Percentiles rank a stretch among this genome's conserved stretches.
These are phyloP conservation scores for Huntiella omanensis DNA, from an alignment of 2,329 filamentous ascomycete species.

Conservation along the genomic window DNA sequence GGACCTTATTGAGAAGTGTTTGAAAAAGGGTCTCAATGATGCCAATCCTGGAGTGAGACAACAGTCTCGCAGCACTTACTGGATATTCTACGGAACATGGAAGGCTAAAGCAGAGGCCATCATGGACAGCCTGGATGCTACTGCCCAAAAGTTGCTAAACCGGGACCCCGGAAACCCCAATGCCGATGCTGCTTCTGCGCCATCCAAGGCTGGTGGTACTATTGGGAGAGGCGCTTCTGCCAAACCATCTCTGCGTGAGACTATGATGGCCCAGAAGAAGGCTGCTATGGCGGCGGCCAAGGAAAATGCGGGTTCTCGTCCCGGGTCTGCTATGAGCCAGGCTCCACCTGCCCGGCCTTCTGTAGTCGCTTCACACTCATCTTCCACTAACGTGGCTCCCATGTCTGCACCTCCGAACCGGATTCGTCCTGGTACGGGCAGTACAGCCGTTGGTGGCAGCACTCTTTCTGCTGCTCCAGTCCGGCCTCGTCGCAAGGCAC, in stretches of 20 bases:
- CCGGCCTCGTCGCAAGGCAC: slow-evolving; percentile 38
- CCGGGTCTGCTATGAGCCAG: slow-evolving; percentile 45
- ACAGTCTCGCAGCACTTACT: slow-evolving; percentile 68
- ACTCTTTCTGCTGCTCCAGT: slow-evolving; percentile 46
- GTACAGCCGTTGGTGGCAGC: slow-evolving; percentile 28
- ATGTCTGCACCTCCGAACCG: slow-evolving; percentile 15
- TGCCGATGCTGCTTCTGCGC: slow-evolving; percentile 28
- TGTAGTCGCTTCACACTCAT: slow-evolving; percentile 18
- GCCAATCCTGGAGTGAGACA: slow-evolving; percentile 81
- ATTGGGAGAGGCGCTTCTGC: no score
- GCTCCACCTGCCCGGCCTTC: slow-evolving; percentile 31
- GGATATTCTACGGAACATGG: slow-evolving; percentile 65
- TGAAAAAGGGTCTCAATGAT: slow-evolving; percentile 77
- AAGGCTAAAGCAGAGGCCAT: slow-evolving; percentile 58
- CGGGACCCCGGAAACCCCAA: slow-evolving; percentile 73
- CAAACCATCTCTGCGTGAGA: slow-evolving; percentile 57
- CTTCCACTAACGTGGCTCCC: slow-evolving; percentile 13
- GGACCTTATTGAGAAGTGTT: slow-evolving; percentile 68
- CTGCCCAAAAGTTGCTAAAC: slow-evolving; percentile 60
- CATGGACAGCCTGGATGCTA: slow-evolving; percentile 57
- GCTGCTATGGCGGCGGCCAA: slow-evolving; percentile 29
- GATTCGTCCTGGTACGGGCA: slow-evolving; percentile 19
- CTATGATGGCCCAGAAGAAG: slow-evolving; percentile 68
- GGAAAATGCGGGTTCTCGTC: slow-evolving; percentile 32
- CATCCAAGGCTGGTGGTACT: slow-evolving; percentile 39